Evolutionary conservation across 2,329 filamentous ascomycete species (phyloP), one percentile per base, ranked within the genome.

Genomic region (Fusarium decemcellulare): DNA sequence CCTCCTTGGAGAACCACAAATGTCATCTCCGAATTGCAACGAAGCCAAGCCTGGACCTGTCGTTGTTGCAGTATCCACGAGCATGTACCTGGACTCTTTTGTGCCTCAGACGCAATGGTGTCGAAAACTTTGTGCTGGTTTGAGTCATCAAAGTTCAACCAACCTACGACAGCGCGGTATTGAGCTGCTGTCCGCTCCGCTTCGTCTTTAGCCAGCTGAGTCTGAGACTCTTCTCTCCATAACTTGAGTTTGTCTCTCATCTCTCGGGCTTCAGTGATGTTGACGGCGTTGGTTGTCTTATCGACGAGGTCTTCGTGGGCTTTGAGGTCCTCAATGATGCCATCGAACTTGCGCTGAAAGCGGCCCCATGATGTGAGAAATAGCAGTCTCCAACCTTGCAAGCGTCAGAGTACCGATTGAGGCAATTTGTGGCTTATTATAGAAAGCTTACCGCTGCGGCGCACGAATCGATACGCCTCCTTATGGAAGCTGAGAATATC

Each of bases 401-500:
- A 7, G 76, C 6, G 67, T 61, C 7, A 71, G 73, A n/a, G 18
- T 5, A 36, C 7, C 15, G 10, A 9, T 34, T 7, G 32, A 34
- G 5, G 23, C 23, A 34, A 34, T 23, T 23, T 23, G 18, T 23
- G 4, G 18, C 18, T 23, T 23, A 23, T 3, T 23, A 2, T 23
- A 4, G 18, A 23, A 23, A 23, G 18, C 18, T 59, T 32, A 79
- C 77, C 57, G 15, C 72, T 74, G 56, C 76, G 62, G 1, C 77
- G 72, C 12, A 86, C 77, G 56, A 84, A 84, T 16, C 78, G 78
- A 65, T 86, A 86, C 0, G 83, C 81, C 10, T 79, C 62, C 30
- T 78, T 78, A 59, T 86, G 84, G 57, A 86, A 86, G 18, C 80
- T 68, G 0, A 86, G 72, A 18, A 86, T 84, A 39, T 87, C 82